These are phyloP conservation scores for Sphaerostilbella broomeana DNA, from an alignment of 2,329 filamentous ascomycete species.

Conservation along the genomic window DNA sequence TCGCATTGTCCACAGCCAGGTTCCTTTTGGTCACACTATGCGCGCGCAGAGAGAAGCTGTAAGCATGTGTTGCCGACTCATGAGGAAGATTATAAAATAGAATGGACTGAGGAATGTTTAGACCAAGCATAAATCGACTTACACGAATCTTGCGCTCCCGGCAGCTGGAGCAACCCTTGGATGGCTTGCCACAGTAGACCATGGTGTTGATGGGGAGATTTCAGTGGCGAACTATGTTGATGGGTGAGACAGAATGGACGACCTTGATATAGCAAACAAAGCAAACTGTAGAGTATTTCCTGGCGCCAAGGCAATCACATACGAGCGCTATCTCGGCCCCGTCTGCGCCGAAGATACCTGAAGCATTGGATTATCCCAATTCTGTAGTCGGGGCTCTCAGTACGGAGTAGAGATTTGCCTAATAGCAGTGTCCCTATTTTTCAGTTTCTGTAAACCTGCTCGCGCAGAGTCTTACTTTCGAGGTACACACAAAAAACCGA, in stretches of 20 bases:
- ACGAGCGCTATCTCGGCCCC: no score
- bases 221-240: not conserved
- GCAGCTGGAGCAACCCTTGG: conserved; percentile 50
- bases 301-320: no score
- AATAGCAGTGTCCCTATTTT: no score
- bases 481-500: no score
- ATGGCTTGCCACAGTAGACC: conserved; percentile 54
- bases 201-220: conserved; percentile 27
- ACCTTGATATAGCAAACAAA: not conserved
- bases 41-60: conserved; percentile 1
- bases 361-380: no score
- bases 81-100: not conserved
- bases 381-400: no score
- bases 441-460: no score
- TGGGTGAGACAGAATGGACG: not conserved
- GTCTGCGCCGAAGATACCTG: no score
- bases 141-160: conserved; percentile 51
- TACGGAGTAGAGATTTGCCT: no score
- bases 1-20: conserved; percentile 49
- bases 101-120: conserved; percentile 1
- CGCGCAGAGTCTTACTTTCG: no score
- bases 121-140: conserved; percentile 27
- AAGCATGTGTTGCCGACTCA: not conserved
- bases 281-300: no score
- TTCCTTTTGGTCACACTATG: conserved; percentile 46